Base-by-base conservation (phyloP, 1,139 yeast genomes). In the Eremothecium sinecaudum region DNA sequence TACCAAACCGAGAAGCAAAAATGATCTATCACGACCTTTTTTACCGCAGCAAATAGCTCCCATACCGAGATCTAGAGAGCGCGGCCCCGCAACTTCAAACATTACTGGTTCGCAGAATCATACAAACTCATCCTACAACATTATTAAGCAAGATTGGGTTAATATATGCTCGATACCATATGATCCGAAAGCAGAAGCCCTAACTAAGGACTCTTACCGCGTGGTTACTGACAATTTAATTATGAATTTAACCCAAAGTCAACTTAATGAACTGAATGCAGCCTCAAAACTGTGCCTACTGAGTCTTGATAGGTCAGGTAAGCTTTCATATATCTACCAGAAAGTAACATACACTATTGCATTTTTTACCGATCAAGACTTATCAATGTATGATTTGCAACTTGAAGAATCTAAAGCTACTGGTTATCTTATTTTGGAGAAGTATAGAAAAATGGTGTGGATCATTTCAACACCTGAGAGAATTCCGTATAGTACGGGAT, bases 321-420 rank as follows among this genome's bases (percentile, higher is more conserved):
- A 46, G 55, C 28, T 59, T 53, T 35, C 56, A 55, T 35, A 62
- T 43, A 75, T 34, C 69, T 49, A 58, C 74, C 31, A 34, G 31
- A 21, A 32, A 26, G 18, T 37, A 18, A 19, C 34, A 25, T 31
- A 34, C 10, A 32, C 24, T 8, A 45, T 55, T 38, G 50, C 53
- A 6, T 48, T 51, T 32, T 43, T 55, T n/a, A 45, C 68, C 40
- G 77, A 61, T 68, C 75, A 46, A 51, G 75, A 74, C 45, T 74
- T 79, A 40, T 80, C 81, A 55, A 74, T 79, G 77, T 79, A 79
- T 51, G 87, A 79, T 55, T 79, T 77, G 54, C 90, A 79, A 49
- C 79, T 79, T 53, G 70, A 71, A 43, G 79, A 72, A 30, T 59
- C 57, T 10, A 60, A 56, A n/a, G 61, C 60, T 24, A 69, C 62